phyloP scores from a whole-genome alignment of 192 early-diverging fungal species.

The Umbelopsis isabellina region DNA sequence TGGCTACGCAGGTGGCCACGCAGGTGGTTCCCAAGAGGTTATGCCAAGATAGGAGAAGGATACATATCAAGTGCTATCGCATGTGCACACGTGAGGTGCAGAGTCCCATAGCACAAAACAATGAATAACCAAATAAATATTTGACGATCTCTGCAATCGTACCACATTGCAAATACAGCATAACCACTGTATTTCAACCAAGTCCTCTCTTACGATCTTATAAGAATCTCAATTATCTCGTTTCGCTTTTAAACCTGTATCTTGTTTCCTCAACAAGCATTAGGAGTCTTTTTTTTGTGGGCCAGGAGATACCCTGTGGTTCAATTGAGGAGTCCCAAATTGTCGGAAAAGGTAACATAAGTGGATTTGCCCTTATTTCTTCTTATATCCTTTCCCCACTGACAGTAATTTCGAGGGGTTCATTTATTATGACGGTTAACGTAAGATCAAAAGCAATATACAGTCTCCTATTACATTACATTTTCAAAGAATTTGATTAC shows the following conservation, averaged over 20 bases:
- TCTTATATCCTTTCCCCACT: neutral
- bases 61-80: neutral
- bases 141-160: too few species aligned
- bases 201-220: too few species aligned
- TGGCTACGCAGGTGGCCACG: too few species aligned
- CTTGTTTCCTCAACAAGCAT: neutral
- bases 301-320: neutral
- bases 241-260: neutral
- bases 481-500: neutral
- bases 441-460: neutral
- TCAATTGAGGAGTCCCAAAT: constrained; percentile 1
- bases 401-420: neutral
- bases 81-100: constrained; percentile 5
- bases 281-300: constrained; percentile 1
- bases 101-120: neutral
- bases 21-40: neutral
- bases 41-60: neutral
- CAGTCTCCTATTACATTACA: neutral
- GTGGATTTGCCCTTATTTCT: neutral
- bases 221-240: neutral
- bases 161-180: too few species aligned
- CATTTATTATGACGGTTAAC: neutral
- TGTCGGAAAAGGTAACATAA: constrained; percentile 14
- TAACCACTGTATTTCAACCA: too few species aligned
- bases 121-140: neutral